Base-by-base conservation (phyloP, 768 basidiomycete species). In the Kockovaella imperatae region DNA sequence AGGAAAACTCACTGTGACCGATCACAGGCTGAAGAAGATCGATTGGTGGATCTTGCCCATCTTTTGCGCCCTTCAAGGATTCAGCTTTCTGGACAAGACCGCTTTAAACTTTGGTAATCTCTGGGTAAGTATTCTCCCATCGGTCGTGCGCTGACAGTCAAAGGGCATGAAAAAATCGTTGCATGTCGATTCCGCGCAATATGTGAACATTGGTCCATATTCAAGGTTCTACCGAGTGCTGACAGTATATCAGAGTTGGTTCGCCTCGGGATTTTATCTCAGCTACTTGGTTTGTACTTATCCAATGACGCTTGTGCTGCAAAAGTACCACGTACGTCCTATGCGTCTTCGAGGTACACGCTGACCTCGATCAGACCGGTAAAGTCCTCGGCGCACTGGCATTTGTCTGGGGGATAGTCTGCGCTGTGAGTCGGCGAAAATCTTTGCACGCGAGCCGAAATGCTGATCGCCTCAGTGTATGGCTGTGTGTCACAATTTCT, bases 101-200 rank as follows among this genome's bases (percentile, higher is more conserved):
- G 69, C 71, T 28, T 57, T 73, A 17, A 64, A 64, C 45, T 68
- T 68, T 48, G 71, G 68, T 7, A 67, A 67, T 40, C 54, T 73
- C n/a, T 54, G 49, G 53, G 39, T 52, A 30, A 40, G n/a, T n/a
- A n/a, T n/a, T n/a, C n/a, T n/a, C n/a, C n/a, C n/a, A n/a, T n/a
- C n/a, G n/a, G n/a, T n/a, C n/a, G n/a, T n/a, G n/a, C n/a, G n/a
- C n/a, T n/a, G n/a, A n/a, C n/a, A n/a, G n/a, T n/a, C n/a, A n/a
- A n/a, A n/a, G n/a, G n/a, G n/a, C n/a, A n/a, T n/a, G n/a, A n/a
- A n/a, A n/a, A n/a, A n/a, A n/a, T n/a, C n/a, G n/a, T n/a, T n/a
- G n/a, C n/a, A n/a, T n/a, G n/a, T n/a, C n/a, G n/a, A n/a, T n/a
- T n/a, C n/a, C n/a, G n/a, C n/a, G n/a, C n/a, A n/a, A n/a, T n/a